Conservation (phyloP, 1,284 basidiomycete genomes). For the Heterobasidion occidentale region DNA sequence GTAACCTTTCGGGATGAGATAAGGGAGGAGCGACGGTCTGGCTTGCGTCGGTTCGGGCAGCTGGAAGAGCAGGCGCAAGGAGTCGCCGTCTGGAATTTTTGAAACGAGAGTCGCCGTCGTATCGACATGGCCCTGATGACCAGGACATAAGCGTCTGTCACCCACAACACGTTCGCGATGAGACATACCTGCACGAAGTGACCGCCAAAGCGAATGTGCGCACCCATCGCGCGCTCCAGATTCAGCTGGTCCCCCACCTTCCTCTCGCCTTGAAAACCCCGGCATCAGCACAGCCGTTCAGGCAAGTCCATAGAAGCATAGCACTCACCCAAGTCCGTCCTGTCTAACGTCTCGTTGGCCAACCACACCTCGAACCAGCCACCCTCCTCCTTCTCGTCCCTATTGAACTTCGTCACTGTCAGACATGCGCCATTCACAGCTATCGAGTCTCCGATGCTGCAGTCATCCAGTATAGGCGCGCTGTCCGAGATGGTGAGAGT, state of each 20-base stretch:
- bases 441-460: slow-evolving; percentile 92
- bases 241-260: slow-evolving; percentile 82
- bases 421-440: slow-evolving; percentile 78
- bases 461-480: slow-evolving; percentile 80
- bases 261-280: slow-evolving; percentile 53
- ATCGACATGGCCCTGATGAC: slow-evolving; percentile 83
- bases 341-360: slow-evolving; percentile 88
- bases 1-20: slow-evolving; percentile 95
- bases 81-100: slow-evolving; percentile 76
- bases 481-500: slow-evolving; percentile 76
- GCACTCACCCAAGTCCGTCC: slow-evolving; percentile 82
- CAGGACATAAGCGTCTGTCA: too few species aligned
- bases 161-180: too few species aligned
- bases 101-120: slow-evolving; percentile 73
- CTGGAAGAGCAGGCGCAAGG: slow-evolving; percentile 75
- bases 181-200: slow-evolving; percentile 89
- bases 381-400: slow-evolving; percentile 32
- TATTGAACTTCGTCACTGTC: slow-evolving; percentile 83
- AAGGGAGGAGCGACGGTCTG: slow-evolving; percentile 65
- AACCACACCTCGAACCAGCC: slow-evolving; percentile 92
- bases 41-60: slow-evolving; percentile 56
- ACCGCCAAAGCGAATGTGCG: slow-evolving; percentile 89
- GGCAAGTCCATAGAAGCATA: not conserved
- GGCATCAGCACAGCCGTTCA: not conserved
- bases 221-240: slow-evolving; percentile 92